Base-by-base conservation (phyloP, 306 rosid species). In the Medicago arabica region DNA sequence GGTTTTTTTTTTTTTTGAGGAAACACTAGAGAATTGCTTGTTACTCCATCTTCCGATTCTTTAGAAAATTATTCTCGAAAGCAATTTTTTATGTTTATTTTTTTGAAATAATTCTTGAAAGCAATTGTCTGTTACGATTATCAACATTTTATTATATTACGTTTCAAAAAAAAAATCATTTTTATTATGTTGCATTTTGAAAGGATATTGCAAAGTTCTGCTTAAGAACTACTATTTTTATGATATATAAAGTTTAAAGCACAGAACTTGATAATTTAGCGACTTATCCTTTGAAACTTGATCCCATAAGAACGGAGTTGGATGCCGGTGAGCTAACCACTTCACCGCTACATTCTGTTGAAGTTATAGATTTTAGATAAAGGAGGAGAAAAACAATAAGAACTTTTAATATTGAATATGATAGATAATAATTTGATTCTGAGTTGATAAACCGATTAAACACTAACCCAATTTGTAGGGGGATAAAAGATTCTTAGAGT, bases 11-110 rank as follows among this genome's bases (percentile, higher is more conserved):
- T 23, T 23, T 23, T 23, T 23, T 23, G 28, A 23, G 28, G 28
- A 23, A 23, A 88, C 91, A 55, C 18, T 86, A 36, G 38, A 69
- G 90, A 69, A 67, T 38, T 46, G 38, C 69, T 70, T 76, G 18
- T 39, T 50, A 28, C 43, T 21, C 19, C 19, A 17, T 67, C 17
- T 44, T 15, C 53, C 54, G 3, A 17, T 9, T 67, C 40, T 41
- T 10, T 18, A 40, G 31, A 66, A 43, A 66, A 17, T 36, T 40
- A 9, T 60, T 31, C 3, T 23, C 3, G 28, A 23, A 23, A 23
- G 28, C 28, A 23, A 23, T 23, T 23, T 23, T 23, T 23, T 23
- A 23, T 23, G n/a, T n/a, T n/a, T n/a, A n/a, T n/a, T n/a, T n/a
- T 23, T 23, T 23, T 23, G 28, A 23, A 28, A 28, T 28, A 3